phyloP scores from a whole-genome alignment of 768 basidiomycete species.

The Sistotremastrum suecicum region DNA sequence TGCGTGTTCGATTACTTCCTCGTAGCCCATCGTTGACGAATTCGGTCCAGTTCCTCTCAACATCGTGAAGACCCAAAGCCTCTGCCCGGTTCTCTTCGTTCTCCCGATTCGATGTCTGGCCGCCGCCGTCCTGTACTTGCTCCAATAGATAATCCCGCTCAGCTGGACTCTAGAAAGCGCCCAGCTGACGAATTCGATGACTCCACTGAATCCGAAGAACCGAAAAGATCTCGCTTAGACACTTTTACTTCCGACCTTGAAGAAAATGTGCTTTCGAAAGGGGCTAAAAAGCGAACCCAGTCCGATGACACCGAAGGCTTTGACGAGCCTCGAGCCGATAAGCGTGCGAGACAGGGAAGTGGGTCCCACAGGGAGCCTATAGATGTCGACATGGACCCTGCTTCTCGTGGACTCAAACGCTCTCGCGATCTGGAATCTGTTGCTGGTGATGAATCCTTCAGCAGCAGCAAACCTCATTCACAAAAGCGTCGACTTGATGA shows the following conservation, averaged over 20 bases:
- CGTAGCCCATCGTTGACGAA: too few relatives aligned
- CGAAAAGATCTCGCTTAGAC: too few relatives aligned
- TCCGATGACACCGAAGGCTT: conserved; percentile 25
- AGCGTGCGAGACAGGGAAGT: conserved; percentile 37
- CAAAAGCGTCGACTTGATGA: too few relatives aligned
- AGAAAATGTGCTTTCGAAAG: neutral
- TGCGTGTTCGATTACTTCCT: too few relatives aligned
- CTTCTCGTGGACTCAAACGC: conserved; percentile 33
- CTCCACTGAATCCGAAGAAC: too few relatives aligned
- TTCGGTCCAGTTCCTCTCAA: too few relatives aligned
- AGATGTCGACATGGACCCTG: conserved; percentile 35
- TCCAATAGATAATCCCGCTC: neutral
- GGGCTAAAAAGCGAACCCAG: conserved; percentile 9
- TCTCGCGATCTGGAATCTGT: conserved; percentile 29
- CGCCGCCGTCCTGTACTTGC: too few relatives aligned
- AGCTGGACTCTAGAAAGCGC: neutral
- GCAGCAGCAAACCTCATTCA: too few relatives aligned
- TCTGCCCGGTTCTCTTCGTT: too few relatives aligned
- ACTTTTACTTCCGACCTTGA: neutral
- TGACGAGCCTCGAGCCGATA: conserved; percentile 18
- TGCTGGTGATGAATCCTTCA: conserved; percentile 15
- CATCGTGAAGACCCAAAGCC: too few relatives aligned
- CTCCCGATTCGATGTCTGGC: too few relatives aligned
- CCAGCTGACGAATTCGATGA: too few relatives aligned
- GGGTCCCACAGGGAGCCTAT: conserved; percentile 34